Evolutionary conservation across 1,139 yeast species (phyloP).

Genomic region (Zygosaccharomyces sapae): DNA sequence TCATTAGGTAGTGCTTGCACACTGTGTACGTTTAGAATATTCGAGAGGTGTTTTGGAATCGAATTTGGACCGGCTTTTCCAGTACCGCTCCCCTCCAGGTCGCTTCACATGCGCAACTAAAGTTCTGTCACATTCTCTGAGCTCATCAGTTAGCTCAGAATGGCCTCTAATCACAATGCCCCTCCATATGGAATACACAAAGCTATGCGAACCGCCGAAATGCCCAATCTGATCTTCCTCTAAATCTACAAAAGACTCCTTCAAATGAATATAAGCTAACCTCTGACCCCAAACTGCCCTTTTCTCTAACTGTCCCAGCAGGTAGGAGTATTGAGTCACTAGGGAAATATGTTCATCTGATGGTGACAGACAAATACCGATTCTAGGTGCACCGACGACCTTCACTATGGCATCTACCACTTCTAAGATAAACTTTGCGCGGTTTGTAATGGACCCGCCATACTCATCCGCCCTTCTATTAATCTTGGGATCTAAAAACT

Average conservation of each 20-base stretch:
- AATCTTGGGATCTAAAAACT: constrained; percentile 39
- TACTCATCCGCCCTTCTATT: constrained; percentile 42
- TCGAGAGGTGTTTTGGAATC: neutral
- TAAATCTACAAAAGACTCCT: constrained; percentile 40
- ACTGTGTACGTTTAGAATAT: neutral
- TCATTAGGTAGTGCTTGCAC: neutral
- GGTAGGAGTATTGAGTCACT: constrained; percentile 34
- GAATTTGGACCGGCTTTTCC: neutral
- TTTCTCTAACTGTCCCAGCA: constrained; percentile 32
- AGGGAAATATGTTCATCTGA: constrained; percentile 31
- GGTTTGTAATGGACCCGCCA: constrained; percentile 42
- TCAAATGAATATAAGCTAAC: constrained; percentile 47
- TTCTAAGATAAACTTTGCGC: constrained; percentile 34
- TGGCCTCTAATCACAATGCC: constrained; percentile 39
- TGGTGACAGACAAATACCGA: constrained; percentile 38
- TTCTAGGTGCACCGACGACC: constrained; percentile 31
- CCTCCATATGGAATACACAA: constrained; percentile 37
- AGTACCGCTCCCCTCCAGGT: neutral
- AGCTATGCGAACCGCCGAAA: constrained; percentile 24
- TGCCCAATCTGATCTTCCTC: constrained; percentile 13
- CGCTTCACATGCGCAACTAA: constrained; percentile 44
- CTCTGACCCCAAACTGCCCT: constrained; percentile 35
- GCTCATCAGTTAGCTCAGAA: constrained; percentile 25
- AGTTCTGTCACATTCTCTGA: constrained; percentile 39
- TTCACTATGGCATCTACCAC: constrained; percentile 35